phyloP scores from a whole-genome alignment of 306 rosid species.

The Cercis canadensis region DNA sequence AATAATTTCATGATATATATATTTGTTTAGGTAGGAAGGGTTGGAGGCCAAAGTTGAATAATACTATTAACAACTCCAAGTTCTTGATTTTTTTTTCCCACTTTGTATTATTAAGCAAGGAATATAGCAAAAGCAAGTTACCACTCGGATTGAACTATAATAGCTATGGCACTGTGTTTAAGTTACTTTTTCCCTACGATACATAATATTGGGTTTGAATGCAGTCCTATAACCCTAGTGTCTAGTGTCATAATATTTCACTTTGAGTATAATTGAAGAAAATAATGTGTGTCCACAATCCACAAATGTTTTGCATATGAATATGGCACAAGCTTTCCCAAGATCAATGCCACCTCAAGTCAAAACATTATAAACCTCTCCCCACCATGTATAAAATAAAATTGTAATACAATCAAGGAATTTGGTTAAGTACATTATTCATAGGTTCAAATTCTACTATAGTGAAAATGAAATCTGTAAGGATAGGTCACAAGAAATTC shows the following conservation, averaged over 20 bases:
- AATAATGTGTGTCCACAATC: slow-evolving; percentile 44
- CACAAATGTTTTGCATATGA: not conserved
- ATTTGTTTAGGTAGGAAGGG: slow-evolving; percentile 42
- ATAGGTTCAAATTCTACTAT: too few species aligned
- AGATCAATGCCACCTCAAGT: too few species aligned
- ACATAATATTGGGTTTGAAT: slow-evolving; percentile 32
- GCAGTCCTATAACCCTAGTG: slow-evolving; percentile 1
- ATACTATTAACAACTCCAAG: slow-evolving; percentile 30
- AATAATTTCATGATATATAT: slow-evolving; percentile 1
- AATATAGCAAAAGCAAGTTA: slow-evolving; percentile 28
- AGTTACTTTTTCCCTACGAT: slow-evolving; percentile 34
- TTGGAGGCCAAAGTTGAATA: slow-evolving; percentile 35
- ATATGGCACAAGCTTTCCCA: not conserved
- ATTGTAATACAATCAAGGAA: too few species aligned
- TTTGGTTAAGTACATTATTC: too few species aligned
- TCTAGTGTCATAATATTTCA: slow-evolving; percentile 19
- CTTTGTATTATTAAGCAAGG: slow-evolving; percentile 15
- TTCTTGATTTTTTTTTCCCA: slow-evolving; percentile 14
- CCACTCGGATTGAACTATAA: slow-evolving; percentile 24
- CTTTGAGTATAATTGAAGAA: slow-evolving; percentile 50
- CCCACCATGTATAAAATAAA: too few species aligned
- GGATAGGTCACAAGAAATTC: too few species aligned
- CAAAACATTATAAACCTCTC: too few species aligned
- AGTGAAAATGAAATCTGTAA: too few species aligned
- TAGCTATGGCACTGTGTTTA: slow-evolving; percentile 10